Conservation (phyloP, 2,329 filamentous ascomycete genomes). For the Sclerotinia nivalis region DNA sequence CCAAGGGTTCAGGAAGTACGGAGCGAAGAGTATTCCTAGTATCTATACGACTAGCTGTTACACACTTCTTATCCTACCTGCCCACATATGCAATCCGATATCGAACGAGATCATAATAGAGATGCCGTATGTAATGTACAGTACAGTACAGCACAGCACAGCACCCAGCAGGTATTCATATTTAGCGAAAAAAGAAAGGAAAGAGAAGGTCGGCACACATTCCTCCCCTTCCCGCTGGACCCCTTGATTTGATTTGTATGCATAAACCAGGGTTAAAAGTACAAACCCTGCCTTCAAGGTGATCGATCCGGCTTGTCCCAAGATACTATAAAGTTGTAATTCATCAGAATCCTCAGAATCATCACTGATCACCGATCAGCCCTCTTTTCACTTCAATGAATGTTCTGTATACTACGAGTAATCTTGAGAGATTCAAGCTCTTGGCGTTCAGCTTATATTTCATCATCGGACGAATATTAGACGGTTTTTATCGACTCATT, state of each 20-base stretch:
- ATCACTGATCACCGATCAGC: neutral
- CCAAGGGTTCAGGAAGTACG: neutral
- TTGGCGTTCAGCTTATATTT: no score
- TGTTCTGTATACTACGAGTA: no score
- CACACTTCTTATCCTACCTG: neutral
- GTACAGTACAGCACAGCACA: no score
- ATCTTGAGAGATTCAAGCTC: no score
- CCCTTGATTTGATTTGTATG: slow-evolving; percentile 8
- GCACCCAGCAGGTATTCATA: neutral
- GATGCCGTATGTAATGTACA: neutral
- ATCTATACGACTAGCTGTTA: neutral
- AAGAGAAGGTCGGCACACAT: slow-evolving; percentile 10
- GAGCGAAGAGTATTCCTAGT: neutral
- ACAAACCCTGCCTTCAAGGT: neutral
- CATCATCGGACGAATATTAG: no score
- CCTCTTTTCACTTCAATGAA: neutral
- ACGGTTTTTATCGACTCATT: no score
- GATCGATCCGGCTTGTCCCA: neutral
- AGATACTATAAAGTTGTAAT: neutral
- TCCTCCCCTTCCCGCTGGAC: neutral
- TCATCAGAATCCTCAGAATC: neutral
- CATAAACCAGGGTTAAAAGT: neutral
- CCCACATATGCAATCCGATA: neutral
- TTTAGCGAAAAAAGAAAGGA: neutral
- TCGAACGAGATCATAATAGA: neutral